phyloP scores from a whole-genome alignment of 2,329 filamentous ascomycete species.

The Penicillium sp. region DNA sequence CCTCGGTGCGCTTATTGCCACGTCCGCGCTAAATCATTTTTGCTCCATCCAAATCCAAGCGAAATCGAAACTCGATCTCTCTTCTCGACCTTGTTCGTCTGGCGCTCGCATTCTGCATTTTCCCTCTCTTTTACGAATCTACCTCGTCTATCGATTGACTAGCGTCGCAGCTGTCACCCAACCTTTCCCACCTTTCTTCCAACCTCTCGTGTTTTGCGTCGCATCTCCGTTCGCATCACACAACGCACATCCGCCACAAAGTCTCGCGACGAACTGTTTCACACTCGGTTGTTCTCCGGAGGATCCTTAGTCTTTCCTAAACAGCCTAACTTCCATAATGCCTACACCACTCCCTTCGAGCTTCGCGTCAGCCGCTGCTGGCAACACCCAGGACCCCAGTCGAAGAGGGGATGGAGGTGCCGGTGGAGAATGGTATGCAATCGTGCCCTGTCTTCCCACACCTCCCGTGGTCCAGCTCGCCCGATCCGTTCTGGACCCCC shows the following conservation, averaged over 20 bases:
- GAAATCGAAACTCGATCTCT: constrained; percentile 29
- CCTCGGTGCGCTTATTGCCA: constrained; percentile 25
- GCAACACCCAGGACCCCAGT: constrained; percentile 62
- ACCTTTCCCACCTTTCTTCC: constrained; percentile 10
- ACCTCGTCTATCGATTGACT: constrained; percentile 7
- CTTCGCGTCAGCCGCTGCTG: constrained; percentile 78
- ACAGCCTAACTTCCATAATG: constrained; percentile 46
- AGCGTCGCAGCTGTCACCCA: constrained; percentile 14
- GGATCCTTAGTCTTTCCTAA: constrained; percentile 22
- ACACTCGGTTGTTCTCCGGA: constrained; percentile 21
- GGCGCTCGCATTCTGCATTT: constrained; percentile 29
- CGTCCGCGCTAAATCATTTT: constrained; percentile 30
- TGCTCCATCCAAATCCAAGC: constrained; percentile 26
- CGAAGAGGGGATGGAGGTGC: constrained; percentile 55
- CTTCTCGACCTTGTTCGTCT: constrained; percentile 31
- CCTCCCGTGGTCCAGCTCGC: background rate
- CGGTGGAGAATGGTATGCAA: constrained; percentile 67
- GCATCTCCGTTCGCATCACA: constrained; percentile 23
- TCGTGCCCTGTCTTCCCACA: constrained; percentile 4
- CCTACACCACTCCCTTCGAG: constrained; percentile 73
- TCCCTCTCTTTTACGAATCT: constrained; percentile 11
- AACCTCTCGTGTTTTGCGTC: constrained; percentile 23
- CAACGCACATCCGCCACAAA: constrained; percentile 21
- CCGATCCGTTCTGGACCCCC: background rate
- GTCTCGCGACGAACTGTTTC: constrained; percentile 23